These are phyloP conservation scores for Ehretia macrophylla DNA, from an alignment of 257 asterid genomes.

Conservation along the genomic window DNA sequence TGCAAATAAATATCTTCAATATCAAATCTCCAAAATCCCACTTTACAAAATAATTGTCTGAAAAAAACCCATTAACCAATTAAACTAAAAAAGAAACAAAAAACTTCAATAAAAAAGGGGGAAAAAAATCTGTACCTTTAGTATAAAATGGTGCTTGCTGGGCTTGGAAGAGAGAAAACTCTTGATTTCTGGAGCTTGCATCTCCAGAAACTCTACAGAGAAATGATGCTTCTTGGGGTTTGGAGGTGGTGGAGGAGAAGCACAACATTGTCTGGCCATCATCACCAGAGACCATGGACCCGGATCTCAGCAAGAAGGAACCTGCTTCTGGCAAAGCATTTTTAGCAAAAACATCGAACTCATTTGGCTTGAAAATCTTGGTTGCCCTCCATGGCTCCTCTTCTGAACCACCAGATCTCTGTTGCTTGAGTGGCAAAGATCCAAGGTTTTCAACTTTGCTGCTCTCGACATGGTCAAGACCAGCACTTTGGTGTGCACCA, in stretches of 20 bases:
- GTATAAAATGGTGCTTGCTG: conserved; percentile 14
- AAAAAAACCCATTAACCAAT: background rate
- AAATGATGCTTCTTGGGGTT: background rate
- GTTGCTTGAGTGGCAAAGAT: conserved; percentile 27
- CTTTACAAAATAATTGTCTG: background rate
- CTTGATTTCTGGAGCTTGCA: conserved; percentile 15
- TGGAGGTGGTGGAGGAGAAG: conserved; percentile 17
- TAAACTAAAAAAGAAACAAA: background rate
- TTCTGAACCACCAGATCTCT: conserved; percentile 33
- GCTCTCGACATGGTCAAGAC: conserved; percentile 13
- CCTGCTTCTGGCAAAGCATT: conserved; percentile 4
- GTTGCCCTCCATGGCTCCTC: conserved; percentile 17
- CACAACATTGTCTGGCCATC: conserved; percentile 31
- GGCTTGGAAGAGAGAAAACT: conserved; percentile 27
- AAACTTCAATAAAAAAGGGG: background rate
- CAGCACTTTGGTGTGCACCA: conserved; percentile 8
- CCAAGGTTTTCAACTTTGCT: conserved; percentile 13
- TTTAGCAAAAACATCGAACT: conserved; percentile 17
- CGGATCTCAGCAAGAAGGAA: conserved; percentile 31
- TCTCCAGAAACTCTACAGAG: conserved; percentile 7
- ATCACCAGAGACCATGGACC: conserved; percentile 9
- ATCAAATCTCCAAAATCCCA: conserved; percentile 17
- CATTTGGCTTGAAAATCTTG: conserved; percentile 18
- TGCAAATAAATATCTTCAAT: conserved; percentile 8
- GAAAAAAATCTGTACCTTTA: conserved; percentile 21